These are phyloP conservation scores for Lenwebbia sp. DNA, from an alignment of 345 rosid species.

Conservation along the genomic window DNA sequence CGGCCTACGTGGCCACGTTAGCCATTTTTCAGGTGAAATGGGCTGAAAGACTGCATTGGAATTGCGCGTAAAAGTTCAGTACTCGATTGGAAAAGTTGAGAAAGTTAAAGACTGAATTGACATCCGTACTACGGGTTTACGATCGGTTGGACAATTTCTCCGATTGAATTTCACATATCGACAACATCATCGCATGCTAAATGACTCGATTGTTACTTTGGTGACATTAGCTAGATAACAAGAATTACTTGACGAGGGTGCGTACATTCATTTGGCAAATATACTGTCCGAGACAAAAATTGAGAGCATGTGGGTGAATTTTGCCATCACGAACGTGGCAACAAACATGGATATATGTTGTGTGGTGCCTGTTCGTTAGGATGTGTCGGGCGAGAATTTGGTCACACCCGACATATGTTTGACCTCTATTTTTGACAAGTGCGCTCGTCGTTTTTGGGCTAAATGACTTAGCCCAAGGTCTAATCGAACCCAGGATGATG, in stretches of 20 bases:
- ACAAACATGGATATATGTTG: background rate
- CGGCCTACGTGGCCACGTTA: too few species aligned
- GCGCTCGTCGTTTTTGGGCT: background rate
- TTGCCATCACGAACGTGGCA: background rate
- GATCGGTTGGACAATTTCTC: too few species aligned
- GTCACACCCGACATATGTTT: background rate
- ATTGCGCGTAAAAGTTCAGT: rapidly evolving
- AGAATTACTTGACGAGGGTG: background rate
- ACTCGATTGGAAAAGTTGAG: too few species aligned
- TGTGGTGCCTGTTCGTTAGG: background rate
- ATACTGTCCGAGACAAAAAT: background rate
- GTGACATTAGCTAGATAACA: too few species aligned
- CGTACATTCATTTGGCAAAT: background rate
- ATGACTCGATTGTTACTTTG: too few species aligned
- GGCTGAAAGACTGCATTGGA: rapidly evolving
- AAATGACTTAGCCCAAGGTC: background rate
- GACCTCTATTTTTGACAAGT: background rate
- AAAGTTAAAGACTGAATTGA: background rate
- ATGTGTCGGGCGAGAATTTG: background rate
- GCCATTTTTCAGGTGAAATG: too few species aligned
- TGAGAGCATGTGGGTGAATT: background rate
- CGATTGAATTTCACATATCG: too few species aligned
- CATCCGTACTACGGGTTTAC: too few species aligned
- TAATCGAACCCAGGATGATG: background rate
- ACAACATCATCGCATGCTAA: too few species aligned